Evolutionary conservation across 2,329 filamentous ascomycete species (phyloP), one percentile per base, ranked within the genome.

Genomic region (Verticillium alfalfae): DNA sequence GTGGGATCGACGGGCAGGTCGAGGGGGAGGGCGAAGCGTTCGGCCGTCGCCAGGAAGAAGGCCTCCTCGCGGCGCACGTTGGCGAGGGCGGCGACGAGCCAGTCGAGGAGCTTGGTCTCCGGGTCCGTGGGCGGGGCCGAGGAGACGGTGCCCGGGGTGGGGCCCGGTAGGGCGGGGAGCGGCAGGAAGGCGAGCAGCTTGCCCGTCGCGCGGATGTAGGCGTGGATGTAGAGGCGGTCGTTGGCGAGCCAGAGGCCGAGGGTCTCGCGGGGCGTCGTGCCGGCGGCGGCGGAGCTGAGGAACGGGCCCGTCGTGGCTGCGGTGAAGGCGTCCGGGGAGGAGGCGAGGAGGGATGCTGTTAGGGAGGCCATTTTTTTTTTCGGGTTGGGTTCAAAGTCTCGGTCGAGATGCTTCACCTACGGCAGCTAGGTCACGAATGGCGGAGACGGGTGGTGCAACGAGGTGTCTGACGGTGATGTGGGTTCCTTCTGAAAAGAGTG

Each of bases 161-260:
- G 26, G 9, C 63, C 61, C 4, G 61, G 67, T 0, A 63, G 64
- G n/a, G 72, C 68, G 0, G 85, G 83, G 0, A 90, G 77, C 5
- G 83, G 75, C 55, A 91, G 79, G 66, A 88, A 85, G 38, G 83
- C 78, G 34, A 92, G 82, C 8, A 91, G 73, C n/a, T 80, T 77
- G 9, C 88, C 88, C 26, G 87, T 83, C 67, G 89, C 90, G 34
- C 83, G 81, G 67, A 91, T 83, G 73, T 91, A 90, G 58, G 84
- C 84, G 65, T 90, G 87, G 38, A 88, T 86, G 73, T 91, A 90
- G 63, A 92, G 82, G 9, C 86, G 80, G 72, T 92, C 89, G 72
- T 91, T 89, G 13, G 86, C 84, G 54, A 92, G 84, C 89, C 89
- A 92, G 71, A 81, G 79, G 22, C 83, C 81, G 12, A 92, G 77